A percentile compares a stretch with the other conserved stretches of the same genome.
Evolutionary conservation across 495 filamentous ascomycete genomes (phyloP).

Genomic region (Terfezia claveryi): DNA sequence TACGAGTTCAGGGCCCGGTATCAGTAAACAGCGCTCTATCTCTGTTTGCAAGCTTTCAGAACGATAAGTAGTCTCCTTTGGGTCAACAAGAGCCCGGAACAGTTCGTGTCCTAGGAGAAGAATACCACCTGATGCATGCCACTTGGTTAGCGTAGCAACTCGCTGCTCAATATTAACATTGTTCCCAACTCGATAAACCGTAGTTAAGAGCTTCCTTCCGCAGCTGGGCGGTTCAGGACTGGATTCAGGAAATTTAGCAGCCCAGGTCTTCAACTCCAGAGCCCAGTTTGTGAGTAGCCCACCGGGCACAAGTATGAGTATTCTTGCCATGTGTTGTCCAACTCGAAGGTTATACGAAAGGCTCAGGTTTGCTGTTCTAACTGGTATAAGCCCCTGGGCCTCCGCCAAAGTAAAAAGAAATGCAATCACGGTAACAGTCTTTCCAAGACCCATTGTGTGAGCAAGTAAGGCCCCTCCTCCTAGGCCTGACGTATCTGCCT

Average conservation of each 20-base stretch:
- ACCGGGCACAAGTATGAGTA: neutral
- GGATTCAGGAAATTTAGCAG: neutral
- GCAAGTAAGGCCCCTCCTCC: conserved; percentile 55
- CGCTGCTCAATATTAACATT: neutral
- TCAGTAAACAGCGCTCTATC: neutral
- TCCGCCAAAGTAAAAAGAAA: neutral
- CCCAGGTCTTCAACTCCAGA: neutral
- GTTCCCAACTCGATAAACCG: neutral
- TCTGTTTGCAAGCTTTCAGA: neutral
- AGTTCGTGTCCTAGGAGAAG: neutral
- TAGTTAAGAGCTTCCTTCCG: neutral
- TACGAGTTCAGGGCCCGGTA: conserved; percentile 39
- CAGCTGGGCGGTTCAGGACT: neutral
- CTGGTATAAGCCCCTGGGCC: neutral
- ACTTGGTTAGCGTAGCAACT: neutral
- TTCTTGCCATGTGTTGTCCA: neutral
- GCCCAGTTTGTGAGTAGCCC: neutral
- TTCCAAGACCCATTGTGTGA: conserved; percentile 85
- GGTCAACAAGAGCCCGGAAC: neutral
- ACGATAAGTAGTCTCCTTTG: neutral
- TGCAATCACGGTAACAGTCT: conserved; percentile 66
- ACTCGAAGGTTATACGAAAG: neutral
- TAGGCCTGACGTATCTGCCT: conserved; percentile 16
- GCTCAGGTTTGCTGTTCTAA: neutral
- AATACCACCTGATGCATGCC: neutral